These are phyloP conservation scores for Phytophthora macrochlamydospora DNA, from an alignment of 352 stramenopile species.

Conservation along the genomic window DNA sequence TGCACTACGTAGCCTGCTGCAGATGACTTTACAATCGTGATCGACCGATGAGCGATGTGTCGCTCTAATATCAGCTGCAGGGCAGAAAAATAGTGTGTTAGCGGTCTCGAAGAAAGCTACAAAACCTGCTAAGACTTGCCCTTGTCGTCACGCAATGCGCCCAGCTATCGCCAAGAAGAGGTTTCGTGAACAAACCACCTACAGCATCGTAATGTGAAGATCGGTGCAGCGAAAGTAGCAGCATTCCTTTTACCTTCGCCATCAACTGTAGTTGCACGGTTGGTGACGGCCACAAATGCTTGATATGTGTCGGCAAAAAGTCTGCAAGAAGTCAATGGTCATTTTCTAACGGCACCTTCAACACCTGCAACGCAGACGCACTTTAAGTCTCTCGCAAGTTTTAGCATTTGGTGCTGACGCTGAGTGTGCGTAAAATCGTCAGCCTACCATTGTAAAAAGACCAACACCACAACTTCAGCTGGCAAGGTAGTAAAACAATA, in stretches of 20 bases:
- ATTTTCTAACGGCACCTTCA: neutral
- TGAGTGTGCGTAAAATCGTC: slow-evolving; percentile 44
- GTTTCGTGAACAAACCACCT: slow-evolving; percentile 65
- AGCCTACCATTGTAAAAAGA: slow-evolving; percentile 23
- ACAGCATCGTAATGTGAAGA: slow-evolving; percentile 10
- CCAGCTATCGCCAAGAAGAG: slow-evolving; percentile 70
- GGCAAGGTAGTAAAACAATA: neutral
- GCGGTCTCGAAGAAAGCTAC: slow-evolving; percentile 12
- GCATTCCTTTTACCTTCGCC: slow-evolving; percentile 19
- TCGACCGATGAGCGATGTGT: slow-evolving; percentile 47
- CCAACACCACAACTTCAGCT: neutral
- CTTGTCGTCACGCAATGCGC: slow-evolving; percentile 71
- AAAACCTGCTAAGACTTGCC: slow-evolving; percentile 22
- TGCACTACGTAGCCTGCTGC: slow-evolving; percentile 61
- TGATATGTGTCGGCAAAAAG: slow-evolving; percentile 67
- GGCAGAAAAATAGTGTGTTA: slow-evolving; percentile 8
- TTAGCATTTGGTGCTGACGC: slow-evolving; percentile 56
- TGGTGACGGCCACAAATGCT: slow-evolving; percentile 71
- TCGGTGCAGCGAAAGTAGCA: neutral
- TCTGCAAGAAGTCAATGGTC: slow-evolving; percentile 26
- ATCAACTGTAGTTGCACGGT: slow-evolving; percentile 58
- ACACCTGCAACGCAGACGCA: slow-evolving; percentile 9
- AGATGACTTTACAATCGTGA: slow-evolving; percentile 72
- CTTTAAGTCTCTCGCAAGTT: slow-evolving; percentile 60
- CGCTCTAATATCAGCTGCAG: slow-evolving; percentile 71